Evolutionary conservation across 2,329 filamentous ascomycete genomes (phyloP), one percentile per base, ranked within the genome.

Genomic region (Teratosphaeria viscida): DNA sequence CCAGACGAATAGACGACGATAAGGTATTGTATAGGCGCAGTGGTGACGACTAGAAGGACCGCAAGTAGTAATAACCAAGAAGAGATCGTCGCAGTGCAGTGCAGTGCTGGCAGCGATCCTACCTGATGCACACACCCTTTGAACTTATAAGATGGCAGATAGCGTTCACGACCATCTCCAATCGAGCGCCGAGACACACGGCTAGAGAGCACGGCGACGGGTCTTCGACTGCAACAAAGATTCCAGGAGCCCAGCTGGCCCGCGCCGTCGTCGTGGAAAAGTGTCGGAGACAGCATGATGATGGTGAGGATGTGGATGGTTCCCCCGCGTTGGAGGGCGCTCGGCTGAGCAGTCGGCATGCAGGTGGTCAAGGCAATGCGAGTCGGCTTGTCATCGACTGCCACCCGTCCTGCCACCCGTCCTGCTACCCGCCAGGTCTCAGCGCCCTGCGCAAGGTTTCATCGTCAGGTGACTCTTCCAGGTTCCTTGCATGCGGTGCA

Each of bases 111-210:
- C 35, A 43, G 37, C 52, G 23, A 53, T 32, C 52, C 52, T 53
- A 53, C 52, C 52, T 26, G 27, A 23, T 23, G 29, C 29, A 32
- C 29, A 5, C 29, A 11, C 5, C 57, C 60, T 61, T 59, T 63
- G 43, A 52, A n/a, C 52, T 54, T 54, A 47, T 14, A 16, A 32
- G 29, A 6, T 39, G 5, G 3, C 5, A 6, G 5, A 49, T 49
- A 49, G 43, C 43, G 43, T n/a, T 4, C 16, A 49, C 8, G 19
- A 10, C 43, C 16, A n/a, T 49, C 43, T 49, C 43, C 43, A 49
- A 7, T 49, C 5, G 23, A 52, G 29, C 60, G 63, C 63, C 62
- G 58, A 59, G 26, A 54, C 59, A 58, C 5, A 5, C 62, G 64
- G 64, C 62, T 63, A 59, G 56, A 61, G 27, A 59, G 59, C 60